phyloP scores from a whole-genome alignment of 1,139 yeast genomes.

The Petasospora fabianii region DNA sequence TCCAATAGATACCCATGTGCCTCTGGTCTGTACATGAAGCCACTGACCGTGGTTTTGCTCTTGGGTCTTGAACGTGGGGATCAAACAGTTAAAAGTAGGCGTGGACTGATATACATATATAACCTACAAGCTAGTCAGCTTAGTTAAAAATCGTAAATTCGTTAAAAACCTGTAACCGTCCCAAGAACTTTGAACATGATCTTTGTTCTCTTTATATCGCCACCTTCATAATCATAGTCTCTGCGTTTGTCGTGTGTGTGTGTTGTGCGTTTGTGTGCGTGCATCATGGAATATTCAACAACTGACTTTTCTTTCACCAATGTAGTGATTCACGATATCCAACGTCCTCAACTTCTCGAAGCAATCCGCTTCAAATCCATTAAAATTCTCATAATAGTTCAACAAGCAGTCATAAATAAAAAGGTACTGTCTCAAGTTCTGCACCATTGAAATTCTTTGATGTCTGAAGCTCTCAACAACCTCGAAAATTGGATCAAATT shows the following conservation, averaged over 20 bases:
- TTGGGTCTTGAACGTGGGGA: too few relatives aligned
- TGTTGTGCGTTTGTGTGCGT: background rate
- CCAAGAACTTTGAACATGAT: background rate
- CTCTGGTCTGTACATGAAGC: too few relatives aligned
- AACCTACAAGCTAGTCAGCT: background rate
- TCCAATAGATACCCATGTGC: too few relatives aligned
- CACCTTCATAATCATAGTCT: too few relatives aligned
- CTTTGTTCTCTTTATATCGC: background rate
- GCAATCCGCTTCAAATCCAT: slow-evolving; percentile 5
- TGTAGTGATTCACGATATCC: slow-evolving; percentile 15
- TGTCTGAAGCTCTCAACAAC: slow-evolving; percentile 52
- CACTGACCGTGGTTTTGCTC: too few relatives aligned
- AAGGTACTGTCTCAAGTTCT: slow-evolving; percentile 69
- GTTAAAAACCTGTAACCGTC: background rate
- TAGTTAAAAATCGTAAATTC: slow-evolving; percentile 1
- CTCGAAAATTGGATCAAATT: slow-evolving; percentile 47
- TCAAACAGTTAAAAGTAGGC: too few relatives aligned
- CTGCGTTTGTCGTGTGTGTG: too few relatives aligned
- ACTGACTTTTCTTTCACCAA: too few relatives aligned
- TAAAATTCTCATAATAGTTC: slow-evolving; percentile 27
- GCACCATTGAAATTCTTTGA: slow-evolving; percentile 84
- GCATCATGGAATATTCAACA: background rate
- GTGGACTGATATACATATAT: too few relatives aligned
- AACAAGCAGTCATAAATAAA: slow-evolving; percentile 60
- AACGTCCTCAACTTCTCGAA: slow-evolving; percentile 10